Evolutionary conservation across 805 yeast species (phyloP).

Genomic region (Starmerella bombi): DNA sequence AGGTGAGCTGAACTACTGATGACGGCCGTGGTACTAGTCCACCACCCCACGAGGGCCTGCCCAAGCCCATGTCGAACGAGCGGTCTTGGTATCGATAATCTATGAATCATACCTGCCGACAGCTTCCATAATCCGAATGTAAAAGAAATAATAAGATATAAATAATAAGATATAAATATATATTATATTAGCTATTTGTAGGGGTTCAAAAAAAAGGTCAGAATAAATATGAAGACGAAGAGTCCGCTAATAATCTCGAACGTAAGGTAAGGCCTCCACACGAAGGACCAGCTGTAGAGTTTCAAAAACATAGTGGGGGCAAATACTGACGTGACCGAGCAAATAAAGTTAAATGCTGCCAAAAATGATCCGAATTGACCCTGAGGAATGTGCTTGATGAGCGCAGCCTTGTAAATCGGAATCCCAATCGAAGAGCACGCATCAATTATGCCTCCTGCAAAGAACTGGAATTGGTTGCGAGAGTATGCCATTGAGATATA

Average conservation of each 20-base stretch:
- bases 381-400: slow-evolving; percentile 24
- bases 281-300: slow-evolving; percentile 18
- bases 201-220: slow-evolving; percentile 12
- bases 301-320: slow-evolving; percentile 18
- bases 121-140: too few relatives aligned
- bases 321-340: slow-evolving; percentile 11
- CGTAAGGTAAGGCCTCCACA: slow-evolving; percentile 17
- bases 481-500: slow-evolving; percentile 21
- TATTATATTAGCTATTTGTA: not conserved
- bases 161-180: not conserved
- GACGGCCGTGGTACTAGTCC: too few relatives aligned
- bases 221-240: slow-evolving; percentile 10
- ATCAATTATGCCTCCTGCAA: slow-evolving; percentile 21
- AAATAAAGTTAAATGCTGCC: slow-evolving; percentile 21
- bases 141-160: not conserved
- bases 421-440: slow-evolving; percentile 23
- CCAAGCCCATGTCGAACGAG: too few relatives aligned
- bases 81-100: too few relatives aligned
- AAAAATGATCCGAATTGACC: slow-evolving; percentile 24
- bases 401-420: slow-evolving; percentile 23
- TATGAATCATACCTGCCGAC: too few relatives aligned
- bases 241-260: slow-evolving; percentile 14
- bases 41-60: too few relatives aligned
- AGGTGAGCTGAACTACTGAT: too few relatives aligned
- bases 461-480: slow-evolving; percentile 16